Evolutionary conservation across 139 green algal genomes (phyloP).

Genomic region (Coelastrella sp.): DNA sequence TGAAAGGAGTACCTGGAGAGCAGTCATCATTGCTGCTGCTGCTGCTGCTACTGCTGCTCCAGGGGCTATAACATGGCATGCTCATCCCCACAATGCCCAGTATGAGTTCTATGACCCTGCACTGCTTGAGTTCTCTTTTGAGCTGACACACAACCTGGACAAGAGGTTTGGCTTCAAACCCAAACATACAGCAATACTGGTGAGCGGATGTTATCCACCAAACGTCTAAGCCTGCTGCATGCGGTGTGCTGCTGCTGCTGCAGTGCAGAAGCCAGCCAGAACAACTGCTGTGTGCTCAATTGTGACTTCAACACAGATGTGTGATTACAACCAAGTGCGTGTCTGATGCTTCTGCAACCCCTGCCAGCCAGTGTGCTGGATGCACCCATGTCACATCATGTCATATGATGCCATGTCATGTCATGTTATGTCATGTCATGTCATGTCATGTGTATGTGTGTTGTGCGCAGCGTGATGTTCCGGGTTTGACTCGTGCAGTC

Average conservation of each 20-base stretch:
- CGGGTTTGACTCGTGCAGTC: constrained; percentile 63
- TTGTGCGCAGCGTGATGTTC: constrained; percentile 67
- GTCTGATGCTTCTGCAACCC: background rate
- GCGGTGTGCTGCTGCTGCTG: background rate
- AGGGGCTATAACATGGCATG: constrained; percentile 72
- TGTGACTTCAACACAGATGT: no score
- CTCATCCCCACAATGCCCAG: constrained; percentile 72
- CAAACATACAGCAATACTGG: constrained; percentile 67
- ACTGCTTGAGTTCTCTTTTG: constrained; percentile 59
- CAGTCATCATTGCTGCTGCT: background rate
- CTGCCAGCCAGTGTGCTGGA: background rate
- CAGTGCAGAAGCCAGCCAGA: no score
- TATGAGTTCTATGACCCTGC: constrained; percentile 62
- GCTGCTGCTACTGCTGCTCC: background rate
- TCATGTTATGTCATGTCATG: background rate
- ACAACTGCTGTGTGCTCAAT: no score
- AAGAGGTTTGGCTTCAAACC: constrained; percentile 51
- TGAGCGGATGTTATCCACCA: background rate
- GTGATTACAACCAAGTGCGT: background rate
- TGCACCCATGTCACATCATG: background rate
- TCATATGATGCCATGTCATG: background rate
- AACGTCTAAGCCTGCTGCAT: background rate
- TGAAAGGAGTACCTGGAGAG: background rate
- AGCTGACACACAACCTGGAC: constrained; percentile 68
- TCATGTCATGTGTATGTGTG: background rate